Evolutionary conservation across 108 stramenopile genomes (phyloP).

Genomic region (Cyclotella baltica): DNA sequence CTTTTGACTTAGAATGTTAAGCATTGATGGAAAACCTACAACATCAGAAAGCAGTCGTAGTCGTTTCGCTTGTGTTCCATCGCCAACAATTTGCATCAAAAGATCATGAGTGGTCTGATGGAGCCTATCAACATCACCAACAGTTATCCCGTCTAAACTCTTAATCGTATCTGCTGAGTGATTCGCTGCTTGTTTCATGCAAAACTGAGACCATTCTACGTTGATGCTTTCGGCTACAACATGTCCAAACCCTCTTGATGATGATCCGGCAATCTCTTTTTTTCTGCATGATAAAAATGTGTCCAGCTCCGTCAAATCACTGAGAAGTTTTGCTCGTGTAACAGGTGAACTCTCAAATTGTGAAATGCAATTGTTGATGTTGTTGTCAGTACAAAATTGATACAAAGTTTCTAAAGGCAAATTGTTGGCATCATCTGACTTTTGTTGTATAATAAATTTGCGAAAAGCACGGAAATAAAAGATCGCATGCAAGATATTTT

Average conservation of each 20-base stretch:
- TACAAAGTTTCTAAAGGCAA: constrained; percentile 6
- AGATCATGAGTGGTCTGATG: constrained; percentile 9
- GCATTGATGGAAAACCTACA: constrained; percentile 12
- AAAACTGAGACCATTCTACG: constrained; percentile 34
- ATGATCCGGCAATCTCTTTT: constrained; percentile 12
- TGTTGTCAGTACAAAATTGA: not conserved
- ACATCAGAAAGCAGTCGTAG: constrained; percentile 32
- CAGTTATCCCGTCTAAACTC: not conserved
- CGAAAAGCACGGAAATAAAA: constrained; percentile 20
- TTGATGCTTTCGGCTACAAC: constrained; percentile 26
- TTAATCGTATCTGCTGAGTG: not conserved
- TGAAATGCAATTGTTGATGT: constrained; percentile 1
- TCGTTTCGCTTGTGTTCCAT: constrained; percentile 26
- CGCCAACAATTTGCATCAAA: constrained; percentile 27
- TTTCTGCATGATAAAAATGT: constrained; percentile 30
- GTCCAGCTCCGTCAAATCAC: constrained; percentile 30
- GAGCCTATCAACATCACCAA: constrained; percentile 17
- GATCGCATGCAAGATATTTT: constrained; percentile 13
- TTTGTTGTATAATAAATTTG: constrained; percentile 11
- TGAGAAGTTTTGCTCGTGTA: constrained; percentile 21
- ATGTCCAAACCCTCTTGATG: constrained; percentile 12
- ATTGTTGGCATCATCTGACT: not conserved
- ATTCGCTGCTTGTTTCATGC: not conserved
- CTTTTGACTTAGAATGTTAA: constrained; percentile 14
- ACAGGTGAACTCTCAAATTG: constrained; percentile 22